Base-by-base conservation (phyloP, 1,284 basidiomycete species). In the Abortiporus biennis region DNA sequence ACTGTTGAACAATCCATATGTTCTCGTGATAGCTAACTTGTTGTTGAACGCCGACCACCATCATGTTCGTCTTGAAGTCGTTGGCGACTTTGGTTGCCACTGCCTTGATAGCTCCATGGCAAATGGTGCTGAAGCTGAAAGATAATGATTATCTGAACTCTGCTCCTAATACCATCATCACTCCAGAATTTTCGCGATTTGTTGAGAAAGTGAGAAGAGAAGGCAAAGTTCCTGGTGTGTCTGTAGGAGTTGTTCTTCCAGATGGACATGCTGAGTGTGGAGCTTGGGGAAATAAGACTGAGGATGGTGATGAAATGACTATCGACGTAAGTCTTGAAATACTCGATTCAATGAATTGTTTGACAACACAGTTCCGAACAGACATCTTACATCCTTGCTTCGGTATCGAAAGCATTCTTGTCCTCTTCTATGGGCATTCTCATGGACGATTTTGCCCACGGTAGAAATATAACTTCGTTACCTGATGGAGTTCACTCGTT, bases 401-500 rank as follows among this genome's bases (percentile, higher is more conserved):
- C 61, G 0, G 50, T 53, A 16, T 64, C 62, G 22, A 65, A 69
- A 44, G 60, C 62, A 2, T 67, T 68, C 50, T 55, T 66, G n/a
- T 53, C 57, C 1, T 55, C 54, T 0, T 51, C 63, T 0, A 38
- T 68, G 1, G 67, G 67, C 2, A 54, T 68, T 6, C 55, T 68
- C 19, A 61, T 65, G 17, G 56, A 64, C 27, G 58, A 66, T 44
- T 65, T 60, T 47, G 50, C 52, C 5, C 44, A 50, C 3, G 55
- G 63, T 4, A 47, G 47, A 22, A 65, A 69, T 42, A 47, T 56
- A 5, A 64, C 66, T 0, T 40, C 49, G 4, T 53, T 71, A n/a
- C 63, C 65, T 0, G 31, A 53, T 9, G 50, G 52, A 4, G 34
- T 64, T 13, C 41, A 36, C 3, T 43, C 51, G 25, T 46, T 68